A percentile compares a stretch with the other conserved stretches of the same genome.
phyloP scores from a whole-genome alignment of 129 eudicot species.

The Escallonia herrerae region DNA sequence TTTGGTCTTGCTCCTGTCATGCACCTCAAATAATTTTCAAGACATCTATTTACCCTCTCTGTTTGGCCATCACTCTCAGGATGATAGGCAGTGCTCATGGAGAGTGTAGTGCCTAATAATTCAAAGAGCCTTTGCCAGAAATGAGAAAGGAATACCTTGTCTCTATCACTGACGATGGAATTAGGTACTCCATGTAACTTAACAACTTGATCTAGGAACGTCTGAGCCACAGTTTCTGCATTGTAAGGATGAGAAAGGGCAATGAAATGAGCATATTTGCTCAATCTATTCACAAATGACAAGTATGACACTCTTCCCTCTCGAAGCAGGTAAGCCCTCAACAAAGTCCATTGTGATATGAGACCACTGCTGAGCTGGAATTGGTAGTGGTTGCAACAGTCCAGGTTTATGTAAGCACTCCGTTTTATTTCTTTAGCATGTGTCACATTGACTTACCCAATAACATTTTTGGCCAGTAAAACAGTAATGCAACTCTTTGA shows the following conservation, averaged over 20 bases:
- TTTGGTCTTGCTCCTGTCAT: neutral
- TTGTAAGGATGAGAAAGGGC: neutral
- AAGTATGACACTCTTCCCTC: neutral
- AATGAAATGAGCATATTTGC: neutral
- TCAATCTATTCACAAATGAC: neutral
- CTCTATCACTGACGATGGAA: constrained; percentile 6
- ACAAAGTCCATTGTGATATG: neutral
- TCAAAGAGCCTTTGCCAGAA: neutral
- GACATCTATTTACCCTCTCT: neutral
- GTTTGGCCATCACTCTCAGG: no score
- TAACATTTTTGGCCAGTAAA: no score
- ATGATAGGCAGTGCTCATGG: neutral
- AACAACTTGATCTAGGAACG: neutral
- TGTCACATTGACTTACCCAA: no score
- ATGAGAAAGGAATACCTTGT: no score
- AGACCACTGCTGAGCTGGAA: neutral
- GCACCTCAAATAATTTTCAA: neutral
- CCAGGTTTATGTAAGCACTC: neutral
- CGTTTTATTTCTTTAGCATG: no score
- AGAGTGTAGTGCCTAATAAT: neutral
- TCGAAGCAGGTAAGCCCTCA: neutral
- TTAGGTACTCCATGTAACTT: neutral
- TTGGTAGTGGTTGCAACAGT: neutral
- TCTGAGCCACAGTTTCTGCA: neutral
- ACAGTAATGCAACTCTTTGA: no score